phyloP scores from a whole-genome alignment of 192 early-diverging fungal species.

The Rhizophagus clarus region DNA sequence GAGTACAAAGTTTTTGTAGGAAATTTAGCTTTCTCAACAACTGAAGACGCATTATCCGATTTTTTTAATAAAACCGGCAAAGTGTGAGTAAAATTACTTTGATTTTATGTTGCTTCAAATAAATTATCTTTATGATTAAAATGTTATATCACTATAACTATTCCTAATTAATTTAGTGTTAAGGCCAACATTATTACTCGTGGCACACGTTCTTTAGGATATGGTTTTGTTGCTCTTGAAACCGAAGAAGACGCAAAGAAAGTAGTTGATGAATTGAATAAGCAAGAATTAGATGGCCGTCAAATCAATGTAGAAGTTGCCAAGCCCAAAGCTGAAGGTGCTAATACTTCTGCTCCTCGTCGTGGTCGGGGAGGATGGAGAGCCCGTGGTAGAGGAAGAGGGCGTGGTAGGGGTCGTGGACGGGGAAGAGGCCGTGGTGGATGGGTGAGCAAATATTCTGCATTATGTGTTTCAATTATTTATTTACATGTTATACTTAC shows the following conservation, averaged over 20 bases:
- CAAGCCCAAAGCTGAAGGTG: conserved; percentile 59
- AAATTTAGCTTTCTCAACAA: conserved; percentile 90
- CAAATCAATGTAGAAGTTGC: conserved; percentile 91
- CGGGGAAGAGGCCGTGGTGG: conserved; percentile 38
- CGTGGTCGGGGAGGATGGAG: conserved; percentile 31
- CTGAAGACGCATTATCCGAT: conserved; percentile 73
- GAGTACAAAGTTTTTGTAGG: conserved; percentile 92
- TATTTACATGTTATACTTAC: neutral
- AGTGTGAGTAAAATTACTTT: conserved; percentile 63
- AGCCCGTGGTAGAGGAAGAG: conserved; percentile 42
- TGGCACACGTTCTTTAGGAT: conserved; percentile 83
- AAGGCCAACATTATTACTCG: conserved; percentile 83
- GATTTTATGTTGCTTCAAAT: neutral
- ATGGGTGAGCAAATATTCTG: neutral
- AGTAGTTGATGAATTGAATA: conserved; percentile 73
- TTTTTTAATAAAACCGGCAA: conserved; percentile 73
- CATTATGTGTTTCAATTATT: neutral
- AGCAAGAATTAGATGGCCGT: conserved; percentile 85
- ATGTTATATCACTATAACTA: too few relatives aligned
- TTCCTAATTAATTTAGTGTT: conserved; percentile 43
- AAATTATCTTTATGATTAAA: too few relatives aligned
- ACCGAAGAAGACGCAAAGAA: conserved; percentile 68
- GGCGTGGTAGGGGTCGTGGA: conserved; percentile 44
- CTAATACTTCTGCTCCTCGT: conserved; percentile 36
- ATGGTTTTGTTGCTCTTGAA: conserved; percentile 90